phyloP scores from a whole-genome alignment of 2,329 filamentous ascomycete genomes.

The Xylariaceae sp. region DNA sequence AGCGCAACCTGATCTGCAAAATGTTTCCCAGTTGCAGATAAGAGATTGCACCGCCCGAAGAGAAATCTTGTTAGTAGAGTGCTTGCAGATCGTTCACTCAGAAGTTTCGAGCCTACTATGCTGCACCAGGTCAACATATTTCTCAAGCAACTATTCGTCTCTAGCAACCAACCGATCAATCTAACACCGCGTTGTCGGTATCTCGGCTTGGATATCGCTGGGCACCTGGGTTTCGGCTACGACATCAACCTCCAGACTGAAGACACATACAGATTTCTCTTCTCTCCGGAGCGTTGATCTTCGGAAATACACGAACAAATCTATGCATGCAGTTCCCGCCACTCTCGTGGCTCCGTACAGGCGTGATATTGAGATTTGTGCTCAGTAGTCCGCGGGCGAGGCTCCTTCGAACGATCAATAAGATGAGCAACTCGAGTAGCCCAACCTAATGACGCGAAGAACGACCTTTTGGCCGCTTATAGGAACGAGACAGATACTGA shows the following conservation, averaged over 20 bases:
- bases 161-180: background rate
- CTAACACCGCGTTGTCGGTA: background rate
- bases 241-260: conserved; percentile 3
- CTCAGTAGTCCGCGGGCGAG: conserved; percentile 1
- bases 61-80: background rate
- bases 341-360: background rate
- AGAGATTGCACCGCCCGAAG: conserved; percentile 1
- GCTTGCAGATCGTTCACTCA: conserved; percentile 1
- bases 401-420: conserved; percentile 1
- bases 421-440: conserved; percentile 5
- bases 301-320: background rate
- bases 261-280: background rate
- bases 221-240: conserved; percentile 1
- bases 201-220: conserved; percentile 3
- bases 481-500: background rate
- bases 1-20: background rate
- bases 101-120: conserved; percentile 2
- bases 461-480: conserved; percentile 12
- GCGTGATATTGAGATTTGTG: conserved; percentile 1
- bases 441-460: conserved; percentile 8
- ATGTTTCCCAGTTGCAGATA: background rate
- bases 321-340: conserved; percentile 2
- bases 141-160: background rate
- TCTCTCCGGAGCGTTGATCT: background rate
- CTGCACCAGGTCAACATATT: conserved; percentile 3